These are phyloP conservation scores for Tothia fuscella DNA, from an alignment of 2,329 filamentous ascomycete species.

Conservation along the genomic window DNA sequence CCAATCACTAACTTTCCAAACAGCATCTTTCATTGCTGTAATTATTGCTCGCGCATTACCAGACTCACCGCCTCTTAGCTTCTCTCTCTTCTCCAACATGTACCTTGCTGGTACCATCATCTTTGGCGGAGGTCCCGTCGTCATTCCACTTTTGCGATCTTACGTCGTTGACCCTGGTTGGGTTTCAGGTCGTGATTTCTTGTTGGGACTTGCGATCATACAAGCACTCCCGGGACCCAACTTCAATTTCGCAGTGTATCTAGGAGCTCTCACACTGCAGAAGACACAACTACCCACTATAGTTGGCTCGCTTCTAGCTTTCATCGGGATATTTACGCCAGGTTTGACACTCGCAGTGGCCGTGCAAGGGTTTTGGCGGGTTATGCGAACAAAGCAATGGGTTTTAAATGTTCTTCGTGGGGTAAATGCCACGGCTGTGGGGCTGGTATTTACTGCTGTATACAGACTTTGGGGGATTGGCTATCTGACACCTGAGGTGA, in stretches of 20 bases:
- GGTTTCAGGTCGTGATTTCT: conserved; percentile 45
- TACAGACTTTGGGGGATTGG: conserved; percentile 34
- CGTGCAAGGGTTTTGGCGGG: conserved; percentile 27
- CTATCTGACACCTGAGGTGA: conserved; percentile 26
- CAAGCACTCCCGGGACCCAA: conserved; percentile 57
- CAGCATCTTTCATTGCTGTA: conserved; percentile 42
- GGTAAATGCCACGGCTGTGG: conserved; percentile 31
- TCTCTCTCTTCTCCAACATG: conserved; percentile 58
- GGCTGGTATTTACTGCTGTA: conserved; percentile 32
- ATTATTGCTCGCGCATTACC: conserved; percentile 37
- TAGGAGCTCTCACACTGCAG: conserved; percentile 26
- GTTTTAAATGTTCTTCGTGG: conserved; percentile 26
- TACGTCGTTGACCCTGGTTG: conserved; percentile 54
- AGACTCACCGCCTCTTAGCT: conserved; percentile 33
- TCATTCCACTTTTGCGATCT: conserved; percentile 30
- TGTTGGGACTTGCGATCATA: conserved; percentile 17
- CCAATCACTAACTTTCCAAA: conserved; percentile 10
- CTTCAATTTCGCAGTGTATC: conserved; percentile 40
- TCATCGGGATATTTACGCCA: conserved; percentile 28
- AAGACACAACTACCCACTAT: conserved; percentile 18
- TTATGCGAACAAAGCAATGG: conserved; percentile 22
- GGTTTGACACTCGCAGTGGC: conserved; percentile 27
- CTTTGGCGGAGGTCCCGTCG: conserved; percentile 34
- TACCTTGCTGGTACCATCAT: conserved; percentile 57
- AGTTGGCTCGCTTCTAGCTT: conserved; percentile 26